Conservation (phyloP, 2,329 filamentous ascomycete genomes). For the Emergomyces pasteurianus region DNA sequence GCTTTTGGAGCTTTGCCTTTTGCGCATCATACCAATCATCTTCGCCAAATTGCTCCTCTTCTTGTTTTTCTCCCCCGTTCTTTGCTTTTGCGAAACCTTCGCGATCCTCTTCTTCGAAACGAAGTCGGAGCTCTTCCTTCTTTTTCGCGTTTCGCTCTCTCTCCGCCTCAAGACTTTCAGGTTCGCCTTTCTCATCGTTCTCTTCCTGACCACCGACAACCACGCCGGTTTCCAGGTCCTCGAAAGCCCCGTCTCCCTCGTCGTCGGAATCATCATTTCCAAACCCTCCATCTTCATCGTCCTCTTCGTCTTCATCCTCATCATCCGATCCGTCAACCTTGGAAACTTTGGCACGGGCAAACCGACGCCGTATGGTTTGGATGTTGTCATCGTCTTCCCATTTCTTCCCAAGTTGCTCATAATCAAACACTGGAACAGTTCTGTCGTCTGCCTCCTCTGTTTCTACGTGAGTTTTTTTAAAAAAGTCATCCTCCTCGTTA, state of each 20-base stretch:
- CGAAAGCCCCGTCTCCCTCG: conserved; percentile 70
- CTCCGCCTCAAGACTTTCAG: conserved; percentile 63
- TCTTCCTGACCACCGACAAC: conserved; percentile 27
- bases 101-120: conserved; percentile 96
- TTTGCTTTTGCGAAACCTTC: conserved; percentile 81
- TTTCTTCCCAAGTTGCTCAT: conserved; percentile 67
- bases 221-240: conserved; percentile 73
- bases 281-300: conserved; percentile 35
- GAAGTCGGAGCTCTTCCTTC: conserved; percentile 87
- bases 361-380: conserved; percentile 60
- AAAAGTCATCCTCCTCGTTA: conserved; percentile 55
- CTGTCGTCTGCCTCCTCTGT: conserved; percentile 56
- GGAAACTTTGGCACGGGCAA: conserved; percentile 57
- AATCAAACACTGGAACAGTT: conserved; percentile 66
- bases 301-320: conserved; percentile 44
- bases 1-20: conserved; percentile 88
- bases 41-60: conserved; percentile 76
- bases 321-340: conserved; percentile 42
- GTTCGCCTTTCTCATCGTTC: conserved; percentile 20
- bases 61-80: conserved; percentile 58
- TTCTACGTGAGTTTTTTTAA: conserved; percentile 43
- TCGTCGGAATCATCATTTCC: conserved; percentile 36
- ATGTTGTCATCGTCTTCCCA: conserved; percentile 74
- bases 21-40: conserved; percentile 98
- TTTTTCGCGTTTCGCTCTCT: conserved; percentile 78